Percentiles rank a stretch among this genome's conserved stretches.
These are phyloP conservation scores for Saururus chinensis DNA, from an alignment of 164 flowering plant species.

Conservation along the genomic window DNA sequence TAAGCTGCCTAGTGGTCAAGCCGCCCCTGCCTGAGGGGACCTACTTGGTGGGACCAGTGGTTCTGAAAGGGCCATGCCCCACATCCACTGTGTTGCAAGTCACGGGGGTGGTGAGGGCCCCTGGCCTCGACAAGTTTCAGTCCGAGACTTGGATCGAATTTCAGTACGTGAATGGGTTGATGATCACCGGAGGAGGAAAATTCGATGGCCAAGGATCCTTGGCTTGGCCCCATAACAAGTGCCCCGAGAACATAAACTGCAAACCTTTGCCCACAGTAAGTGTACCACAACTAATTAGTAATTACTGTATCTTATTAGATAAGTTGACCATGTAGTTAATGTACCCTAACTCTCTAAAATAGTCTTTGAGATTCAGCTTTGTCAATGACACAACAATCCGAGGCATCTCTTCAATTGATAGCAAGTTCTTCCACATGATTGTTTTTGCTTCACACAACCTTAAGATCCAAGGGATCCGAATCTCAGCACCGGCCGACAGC, in stretches of 20 bases:
- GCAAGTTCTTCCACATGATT: conserved; percentile 3
- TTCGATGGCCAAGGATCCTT: conserved; percentile 12
- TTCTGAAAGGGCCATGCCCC: conserved; percentile 8
- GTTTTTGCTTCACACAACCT: neutral
- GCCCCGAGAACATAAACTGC: conserved; percentile 2
- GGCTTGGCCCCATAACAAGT: conserved; percentile 10
- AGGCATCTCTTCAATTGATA: neutral
- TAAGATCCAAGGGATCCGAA: neutral
- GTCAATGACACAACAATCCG: neutral
- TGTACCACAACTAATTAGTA: neutral
- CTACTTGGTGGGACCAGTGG: conserved; percentile 3
- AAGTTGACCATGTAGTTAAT: neutral
- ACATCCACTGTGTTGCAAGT: neutral
- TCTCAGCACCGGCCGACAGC: neutral
- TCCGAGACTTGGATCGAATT: conserved; percentile 5
- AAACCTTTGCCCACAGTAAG: conserved; percentile 9
- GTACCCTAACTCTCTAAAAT: neutral
- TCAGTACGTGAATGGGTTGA: conserved; percentile 1
- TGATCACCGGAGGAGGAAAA: conserved; percentile 8
- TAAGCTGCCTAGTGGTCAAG: too few species aligned
- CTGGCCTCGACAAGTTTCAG: too few species aligned
- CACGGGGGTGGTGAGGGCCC: conserved; percentile 7
- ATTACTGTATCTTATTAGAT: neutral
- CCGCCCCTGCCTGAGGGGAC: conserved; percentile 5
- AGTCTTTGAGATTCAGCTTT: conserved; percentile 19